Percentiles rank a stretch among this genome's conserved stretches.
Conservation (phyloP, 495 filamentous ascomycete species). For the Penicillium nucicola region DNA sequence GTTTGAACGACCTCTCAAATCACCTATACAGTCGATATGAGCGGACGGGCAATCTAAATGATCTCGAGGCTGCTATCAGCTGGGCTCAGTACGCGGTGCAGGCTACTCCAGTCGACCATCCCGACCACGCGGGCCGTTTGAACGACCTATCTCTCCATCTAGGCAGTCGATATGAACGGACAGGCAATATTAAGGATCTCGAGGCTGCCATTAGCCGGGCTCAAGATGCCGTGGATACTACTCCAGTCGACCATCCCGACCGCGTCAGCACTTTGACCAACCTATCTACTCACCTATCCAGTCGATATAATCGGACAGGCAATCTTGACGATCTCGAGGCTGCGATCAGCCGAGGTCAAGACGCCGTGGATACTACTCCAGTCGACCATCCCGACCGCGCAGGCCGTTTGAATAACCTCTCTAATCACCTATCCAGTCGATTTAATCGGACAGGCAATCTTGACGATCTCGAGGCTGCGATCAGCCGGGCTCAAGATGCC, state of each 20-base stretch:
- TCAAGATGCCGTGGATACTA: conserved; percentile 7
- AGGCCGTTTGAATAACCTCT: conserved; percentile 8
- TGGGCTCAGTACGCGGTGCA: background rate
- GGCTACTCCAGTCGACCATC: background rate
- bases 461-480: background rate
- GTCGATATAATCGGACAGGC: background rate
- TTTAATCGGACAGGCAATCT: background rate
- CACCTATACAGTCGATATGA: background rate
- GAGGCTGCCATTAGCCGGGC: conserved; percentile 14
- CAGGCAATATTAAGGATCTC: conserved; percentile 10
- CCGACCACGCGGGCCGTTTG: background rate
- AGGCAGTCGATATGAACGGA: conserved; percentile 4
- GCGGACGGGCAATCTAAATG: background rate
- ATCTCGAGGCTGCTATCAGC: background rate
- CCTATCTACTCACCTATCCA: background rate
- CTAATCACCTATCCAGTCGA: background rate
- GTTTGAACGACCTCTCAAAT: background rate
- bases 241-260: conserved; percentile 13
- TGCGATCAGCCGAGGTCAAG: background rate
- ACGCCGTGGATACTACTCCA: conserved; percentile 1
- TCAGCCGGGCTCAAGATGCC: background rate
- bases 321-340: background rate
- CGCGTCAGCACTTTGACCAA: background rate
- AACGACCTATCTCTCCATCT: conserved; percentile 14
- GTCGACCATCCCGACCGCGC: background rate